Evolutionary conservation across 2,329 filamentous ascomycete species (phyloP), one percentile per base, ranked within the genome.

Genomic region (Sarocladium strictum): DNA sequence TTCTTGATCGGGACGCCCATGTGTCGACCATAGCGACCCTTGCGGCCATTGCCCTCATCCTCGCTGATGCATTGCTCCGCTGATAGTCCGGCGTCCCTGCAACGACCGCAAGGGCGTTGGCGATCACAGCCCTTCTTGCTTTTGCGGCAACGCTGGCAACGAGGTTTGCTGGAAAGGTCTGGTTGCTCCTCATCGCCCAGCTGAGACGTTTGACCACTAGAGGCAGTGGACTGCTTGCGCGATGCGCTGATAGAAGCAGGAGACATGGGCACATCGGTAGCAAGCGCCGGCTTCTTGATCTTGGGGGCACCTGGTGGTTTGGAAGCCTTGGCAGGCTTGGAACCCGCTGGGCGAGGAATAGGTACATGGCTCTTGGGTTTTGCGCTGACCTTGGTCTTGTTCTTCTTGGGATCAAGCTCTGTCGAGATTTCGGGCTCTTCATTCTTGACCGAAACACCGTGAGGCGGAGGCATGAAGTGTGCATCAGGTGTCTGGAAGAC

Each of bases 111-210:
- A 26, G 94, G 94, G 37, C 94, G 86, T 72, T 97, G 94, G 56
- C 94, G 87, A 74, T 99, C 94, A 68, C 94, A 99, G 12, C 94
- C 94, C 75, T 99, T 99, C 80, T 99, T 99, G 75, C 93, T 97
- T 83, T 99, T 99, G 65, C 94, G 88, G 78, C 94, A 99, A 56
- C 94, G 88, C 70, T 99, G 94, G 77, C 94, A 99, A 59, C 94
- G 91, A 55, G 94, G 94, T 74, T 97, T 97, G 61, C 88, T 92
- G 0, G 93, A 97, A 19, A 97, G 76, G 63, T 99, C 93, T 2
- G 92, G 94, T 50, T 96, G 77, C 55, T 97, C 92, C 60, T 97
- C 92, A 60, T 96, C 70, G 61, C 91, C 90, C 29, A 77, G 76
- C 49, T 77, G 81, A 7, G 75, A 74, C 4, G 76, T 71, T 47